These are phyloP conservation scores for Anaeromyces robustus DNA, from an alignment of 192 early-diverging fungal species.

Conservation along the genomic window DNA sequence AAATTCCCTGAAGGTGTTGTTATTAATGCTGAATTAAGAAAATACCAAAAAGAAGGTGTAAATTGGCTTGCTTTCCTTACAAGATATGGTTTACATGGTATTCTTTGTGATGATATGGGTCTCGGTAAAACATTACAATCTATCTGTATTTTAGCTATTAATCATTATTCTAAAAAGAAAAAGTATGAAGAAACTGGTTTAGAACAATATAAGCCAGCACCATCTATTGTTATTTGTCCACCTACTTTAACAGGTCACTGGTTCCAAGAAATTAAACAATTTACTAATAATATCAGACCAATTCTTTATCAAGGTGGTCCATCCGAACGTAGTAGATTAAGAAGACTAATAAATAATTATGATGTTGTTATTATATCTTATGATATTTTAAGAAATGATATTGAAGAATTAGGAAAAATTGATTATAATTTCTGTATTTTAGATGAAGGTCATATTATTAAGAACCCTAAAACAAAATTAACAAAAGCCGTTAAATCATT, in stretches of 20 bases:
- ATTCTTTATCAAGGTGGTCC: conserved; percentile 76
- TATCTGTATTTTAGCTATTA: conserved; percentile 84
- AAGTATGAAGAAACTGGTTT: conserved; percentile 30
- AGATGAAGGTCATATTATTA: conserved; percentile 97
- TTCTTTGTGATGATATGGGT: conserved; percentile 98
- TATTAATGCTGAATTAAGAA: conserved; percentile 81
- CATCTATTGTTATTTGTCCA: conserved; percentile 89
- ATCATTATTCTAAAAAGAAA: conserved; percentile 57
- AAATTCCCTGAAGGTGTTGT: conserved; percentile 51
- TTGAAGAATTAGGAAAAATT: conserved; percentile 53
- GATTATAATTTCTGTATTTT: conserved; percentile 90
- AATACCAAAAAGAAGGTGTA: conserved; percentile 97
- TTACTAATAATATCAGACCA: conserved; percentile 56
- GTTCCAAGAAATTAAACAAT: conserved; percentile 81
- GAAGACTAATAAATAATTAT: conserved; percentile 27
- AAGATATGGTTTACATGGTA: conserved; percentile 90
- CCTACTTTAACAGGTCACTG: conserved; percentile 91
- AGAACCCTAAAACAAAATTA: conserved; percentile 84
- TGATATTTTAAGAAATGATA: conserved; percentile 90
- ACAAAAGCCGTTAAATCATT: conserved; percentile 86
- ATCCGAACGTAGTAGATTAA: conserved; percentile 48
- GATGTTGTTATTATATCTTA: conserved; percentile 86
- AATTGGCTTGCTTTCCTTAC: conserved; percentile 97
- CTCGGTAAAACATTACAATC: conserved; percentile 95
- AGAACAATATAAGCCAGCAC: conserved; percentile 51